Evolutionary conservation across 2,329 filamentous ascomycete genomes (phyloP), one percentile per base, ranked within the genome.

Genomic region (Daldinia eschscholtzii): DNA sequence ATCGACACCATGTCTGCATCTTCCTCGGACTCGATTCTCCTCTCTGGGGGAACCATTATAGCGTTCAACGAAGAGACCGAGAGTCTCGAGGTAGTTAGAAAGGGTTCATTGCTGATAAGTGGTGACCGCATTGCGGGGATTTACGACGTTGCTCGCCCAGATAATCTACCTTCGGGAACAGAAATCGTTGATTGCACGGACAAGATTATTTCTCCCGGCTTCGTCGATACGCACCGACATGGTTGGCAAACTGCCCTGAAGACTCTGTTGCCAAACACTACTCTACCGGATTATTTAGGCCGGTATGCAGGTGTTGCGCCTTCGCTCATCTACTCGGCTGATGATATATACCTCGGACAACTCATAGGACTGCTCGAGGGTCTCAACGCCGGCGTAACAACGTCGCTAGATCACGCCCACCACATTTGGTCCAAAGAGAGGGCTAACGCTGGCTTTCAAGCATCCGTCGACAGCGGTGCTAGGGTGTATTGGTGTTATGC

Each of bases 191-290:
- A 88, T 68, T 83, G 82, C 42, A 80, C 80, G 0, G 79, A 82
- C 59, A 85, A 86, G 72, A 88, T 88, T 65, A 79, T 88, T 58
- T 82, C 82, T 0, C 84, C 86, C 0, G 86, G 87, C 7, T 88
- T 89, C 75, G 79, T 89, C 64, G 84, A 88, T 75, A 88, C 86
- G 0, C 87, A 89, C 70, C 82, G 83, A 1, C 85, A 87, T 67
- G 81, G 83, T 0, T 88, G 86, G 87, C 85, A 88, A 72, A 88
- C 87, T 0, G 84, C 80, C 9, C 82, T 83, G 72, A 86, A 85
- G 72, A 87, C 86, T 0, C 71, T 89, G 1, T 83, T 70, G 0
- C 83, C 85, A 6, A 87, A 89, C 71, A 84, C 83, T 0, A 85
- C 80, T 0, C 75, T 87, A 15, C 76, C 81, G 4, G 80, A 86